Conservation (phyloP, 106 monocot genomes). For the Cymbidium sinense region DNA sequence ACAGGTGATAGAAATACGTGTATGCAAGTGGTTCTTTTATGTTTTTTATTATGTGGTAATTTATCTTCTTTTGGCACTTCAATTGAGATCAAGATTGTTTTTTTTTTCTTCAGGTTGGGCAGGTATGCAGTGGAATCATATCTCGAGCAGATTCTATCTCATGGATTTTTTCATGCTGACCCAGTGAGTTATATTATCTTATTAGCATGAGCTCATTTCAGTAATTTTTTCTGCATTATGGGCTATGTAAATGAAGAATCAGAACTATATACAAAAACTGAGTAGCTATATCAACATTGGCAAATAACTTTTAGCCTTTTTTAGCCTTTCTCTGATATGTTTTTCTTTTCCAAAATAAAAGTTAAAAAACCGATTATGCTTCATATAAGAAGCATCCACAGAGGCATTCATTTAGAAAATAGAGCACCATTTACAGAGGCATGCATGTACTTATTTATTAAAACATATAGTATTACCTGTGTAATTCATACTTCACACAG, state of each 20-base stretch:
- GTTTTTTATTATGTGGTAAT: background rate
- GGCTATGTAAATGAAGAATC: background rate
- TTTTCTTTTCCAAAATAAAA: background rate
- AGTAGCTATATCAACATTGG: background rate
- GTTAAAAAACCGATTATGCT: background rate
- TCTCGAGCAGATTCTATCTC: conserved; percentile 94
- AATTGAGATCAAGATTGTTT: background rate
- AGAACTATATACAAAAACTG: background rate
- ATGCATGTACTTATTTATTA: background rate
- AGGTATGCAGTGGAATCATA: conserved; percentile 99
- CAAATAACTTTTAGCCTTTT: background rate
- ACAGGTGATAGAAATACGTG: background rate
- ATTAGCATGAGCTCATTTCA: background rate
- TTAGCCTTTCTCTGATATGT: background rate
- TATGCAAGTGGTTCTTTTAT: background rate
- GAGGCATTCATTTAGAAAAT: background rate
- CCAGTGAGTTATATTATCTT: conserved; percentile 50
- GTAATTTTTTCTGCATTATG: background rate
- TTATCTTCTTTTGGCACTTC: background rate
- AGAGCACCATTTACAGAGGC: background rate
- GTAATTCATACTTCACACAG: background rate
- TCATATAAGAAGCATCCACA: background rate
- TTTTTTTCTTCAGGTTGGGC: conserved; percentile 47
- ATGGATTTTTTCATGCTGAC: conserved; percentile 99
- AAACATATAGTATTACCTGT: background rate